Base-by-base conservation (phyloP, 2,329 filamentous ascomycete species). In the Seiridium unicorne region DNA sequence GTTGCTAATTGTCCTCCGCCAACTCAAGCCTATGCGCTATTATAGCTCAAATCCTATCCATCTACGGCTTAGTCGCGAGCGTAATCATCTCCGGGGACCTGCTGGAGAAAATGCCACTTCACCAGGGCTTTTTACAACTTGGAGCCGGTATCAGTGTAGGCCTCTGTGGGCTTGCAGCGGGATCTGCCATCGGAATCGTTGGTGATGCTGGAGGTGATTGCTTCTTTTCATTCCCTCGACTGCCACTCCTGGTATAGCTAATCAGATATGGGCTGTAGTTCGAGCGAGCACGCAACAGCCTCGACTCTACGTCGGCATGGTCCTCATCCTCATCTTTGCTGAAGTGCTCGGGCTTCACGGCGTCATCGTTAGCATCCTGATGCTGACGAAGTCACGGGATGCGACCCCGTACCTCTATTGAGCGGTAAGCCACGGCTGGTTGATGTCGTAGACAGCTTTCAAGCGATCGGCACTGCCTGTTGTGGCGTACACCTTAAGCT, bases 171-270 rank as follows among this genome's bases (percentile, higher is more conserved):
- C 69, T 81, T 61, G 77, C 78, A 18, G 79, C 78, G 49, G 78
- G 78, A 5, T 80, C 79, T 60, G 74, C 77, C 44, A 61, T 61
- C 36, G 60, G 60, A 77, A 93, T 94, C 18, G 73, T 80, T 36
- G 79, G 78, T 11, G 78, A 81, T 60, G 74, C 75, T 6, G 78
- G 79, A 68, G 77, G 77, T 77, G 44, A 60, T 72, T 69, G 59
- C 42, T 57, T 34, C 34, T 51, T 34, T 8, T 47, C 48, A 53
- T 26, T 49, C 13, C 49, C 35, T 46, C 48, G 32, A 8, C 13
- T 10, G n/a, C 34, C 36, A 4, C 1, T 47, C 51, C 51, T 60
- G 55, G 31, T 26, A 26, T 26, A 26, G 18, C 18, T 26, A 26
- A 26, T 26, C 49, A 48, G 38, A 51, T 53, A 13, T 42, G 18